A percentile compares a stretch with the other conserved stretches of the same genome.
phyloP scores from a whole-genome alignment of 2,329 filamentous ascomycete genomes.

The Aspergillus aculeatinus region DNA sequence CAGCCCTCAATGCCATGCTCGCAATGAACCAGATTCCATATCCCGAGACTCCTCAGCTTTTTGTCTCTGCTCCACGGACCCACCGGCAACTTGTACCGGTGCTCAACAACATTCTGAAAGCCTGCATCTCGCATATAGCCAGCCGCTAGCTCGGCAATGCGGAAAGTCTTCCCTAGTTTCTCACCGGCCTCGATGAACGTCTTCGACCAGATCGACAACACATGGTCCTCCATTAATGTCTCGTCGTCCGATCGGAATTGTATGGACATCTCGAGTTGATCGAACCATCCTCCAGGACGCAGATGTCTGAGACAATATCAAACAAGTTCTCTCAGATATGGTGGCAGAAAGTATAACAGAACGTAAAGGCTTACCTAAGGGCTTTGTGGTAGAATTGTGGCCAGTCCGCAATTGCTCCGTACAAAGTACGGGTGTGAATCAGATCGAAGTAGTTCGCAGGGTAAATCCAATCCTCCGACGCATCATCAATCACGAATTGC shows the following conservation, averaged over 20 bases:
- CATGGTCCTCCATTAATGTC: constrained; percentile 23
- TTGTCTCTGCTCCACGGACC: constrained; percentile 31
- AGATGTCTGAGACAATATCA: constrained; percentile 17
- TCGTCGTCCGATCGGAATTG: constrained; percentile 25
- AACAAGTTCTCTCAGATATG: not conserved
- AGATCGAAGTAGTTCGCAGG: constrained; percentile 51
- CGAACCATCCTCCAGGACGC: constrained; percentile 27
- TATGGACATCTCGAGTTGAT: constrained; percentile 29
- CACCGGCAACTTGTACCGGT: constrained; percentile 29
- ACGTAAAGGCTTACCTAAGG: constrained; percentile 12
- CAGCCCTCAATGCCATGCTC: constrained; percentile 34
- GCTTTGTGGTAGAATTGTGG: constrained; percentile 23
- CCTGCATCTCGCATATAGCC: constrained; percentile 30
- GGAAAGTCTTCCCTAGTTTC: constrained; percentile 31
- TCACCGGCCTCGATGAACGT: constrained; percentile 31
- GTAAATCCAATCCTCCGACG: constrained; percentile 56
- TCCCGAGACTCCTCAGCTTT: constrained; percentile 29
- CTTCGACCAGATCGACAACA: constrained; percentile 27
- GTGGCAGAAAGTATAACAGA: not conserved
- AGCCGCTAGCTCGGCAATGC: constrained; percentile 21
- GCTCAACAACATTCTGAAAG: constrained; percentile 31
- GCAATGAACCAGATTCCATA: constrained; percentile 26
- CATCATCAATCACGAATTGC: constrained; percentile 67
- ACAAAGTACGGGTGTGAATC: constrained; percentile 46
- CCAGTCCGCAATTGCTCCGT: constrained; percentile 25